Conservation (phyloP, 768 basidiomycete genomes). For the Boletus rex-veris region DNA sequence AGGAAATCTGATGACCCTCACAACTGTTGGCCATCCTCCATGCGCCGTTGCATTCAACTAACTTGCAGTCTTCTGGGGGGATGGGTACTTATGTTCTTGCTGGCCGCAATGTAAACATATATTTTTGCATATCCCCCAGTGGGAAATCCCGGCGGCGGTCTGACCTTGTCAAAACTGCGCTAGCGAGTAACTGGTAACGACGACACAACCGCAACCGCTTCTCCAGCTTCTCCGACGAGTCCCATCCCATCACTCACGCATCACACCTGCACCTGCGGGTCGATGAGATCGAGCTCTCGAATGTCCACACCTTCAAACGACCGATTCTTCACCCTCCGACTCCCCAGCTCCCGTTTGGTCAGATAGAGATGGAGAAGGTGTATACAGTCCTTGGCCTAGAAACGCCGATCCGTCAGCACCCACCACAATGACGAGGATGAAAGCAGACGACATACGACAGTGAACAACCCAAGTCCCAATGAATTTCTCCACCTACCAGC, state of each 20-base stretch:
- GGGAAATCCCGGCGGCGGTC: too few species aligned
- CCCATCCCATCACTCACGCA: background rate
- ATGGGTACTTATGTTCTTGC: too few species aligned
- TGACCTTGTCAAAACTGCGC: too few species aligned
- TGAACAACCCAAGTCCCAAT: constrained; percentile 64
- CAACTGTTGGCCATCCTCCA: too few species aligned
- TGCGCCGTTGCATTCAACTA: too few species aligned
- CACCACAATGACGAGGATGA: too few species aligned
- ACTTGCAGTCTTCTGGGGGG: too few species aligned
- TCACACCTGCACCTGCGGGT: constrained; percentile 21
- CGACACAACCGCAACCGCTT: background rate
- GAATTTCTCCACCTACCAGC: constrained; percentile 58
- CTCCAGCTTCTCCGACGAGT: background rate
- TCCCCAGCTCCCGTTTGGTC: constrained; percentile 67
- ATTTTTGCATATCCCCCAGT: too few species aligned
- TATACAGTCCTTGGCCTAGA: constrained; percentile 63
- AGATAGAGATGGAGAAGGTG: constrained; percentile 67
- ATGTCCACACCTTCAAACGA: constrained; percentile 74
- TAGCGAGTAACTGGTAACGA: background rate
- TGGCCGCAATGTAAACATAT: too few species aligned
- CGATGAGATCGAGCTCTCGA: constrained; percentile 62
- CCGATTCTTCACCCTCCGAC: constrained; percentile 61
- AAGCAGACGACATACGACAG: constrained; percentile 44
- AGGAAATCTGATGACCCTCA: background rate
- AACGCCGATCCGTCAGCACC: background rate